Evolutionary conservation across 2,329 filamentous ascomycete genomes (phyloP).

Genomic region (Nemania diffusa): DNA sequence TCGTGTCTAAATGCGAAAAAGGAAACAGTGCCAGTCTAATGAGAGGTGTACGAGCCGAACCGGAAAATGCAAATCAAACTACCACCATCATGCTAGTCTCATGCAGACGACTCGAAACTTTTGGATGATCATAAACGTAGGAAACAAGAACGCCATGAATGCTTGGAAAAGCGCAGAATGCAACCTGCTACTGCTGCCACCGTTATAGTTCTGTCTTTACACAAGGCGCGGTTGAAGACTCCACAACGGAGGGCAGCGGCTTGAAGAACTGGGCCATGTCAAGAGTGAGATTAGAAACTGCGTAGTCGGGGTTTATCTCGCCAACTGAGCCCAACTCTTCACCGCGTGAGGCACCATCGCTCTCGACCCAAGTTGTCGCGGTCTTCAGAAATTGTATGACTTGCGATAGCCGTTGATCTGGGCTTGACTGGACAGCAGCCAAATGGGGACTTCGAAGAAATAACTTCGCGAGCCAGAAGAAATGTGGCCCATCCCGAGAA

Average conservation of each 20-base stretch:
- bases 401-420: constrained; percentile 69
- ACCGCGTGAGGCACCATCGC: constrained; percentile 71
- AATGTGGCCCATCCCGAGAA: constrained; percentile 76
- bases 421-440: constrained; percentile 63
- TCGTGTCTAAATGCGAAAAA: constrained; percentile 51
- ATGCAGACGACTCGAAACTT: constrained; percentile 50
- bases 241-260: constrained; percentile 62
- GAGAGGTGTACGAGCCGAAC: constrained; percentile 46
- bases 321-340: constrained; percentile 75
- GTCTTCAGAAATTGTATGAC: constrained; percentile 70
- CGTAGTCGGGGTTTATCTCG: constrained; percentile 75
- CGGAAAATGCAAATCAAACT: constrained; percentile 52
- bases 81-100: constrained; percentile 49
- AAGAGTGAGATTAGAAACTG: constrained; percentile 70
- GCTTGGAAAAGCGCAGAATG: constrained; percentile 39
- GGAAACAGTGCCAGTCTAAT: constrained; percentile 50
- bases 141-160: constrained; percentile 47
- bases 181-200: constrained; percentile 26
- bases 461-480: constrained; percentile 76
- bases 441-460: constrained; percentile 68
- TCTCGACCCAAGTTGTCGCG: constrained; percentile 68
- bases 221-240: constrained; percentile 55
- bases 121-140: constrained; percentile 45
- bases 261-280: constrained; percentile 78
- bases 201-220: constrained; percentile 55